A percentile compares a stretch with the other conserved stretches of the same genome.
Conservation (phyloP, 2,329 filamentous ascomycete genomes). For the Furcasterigmium sp. region DNA sequence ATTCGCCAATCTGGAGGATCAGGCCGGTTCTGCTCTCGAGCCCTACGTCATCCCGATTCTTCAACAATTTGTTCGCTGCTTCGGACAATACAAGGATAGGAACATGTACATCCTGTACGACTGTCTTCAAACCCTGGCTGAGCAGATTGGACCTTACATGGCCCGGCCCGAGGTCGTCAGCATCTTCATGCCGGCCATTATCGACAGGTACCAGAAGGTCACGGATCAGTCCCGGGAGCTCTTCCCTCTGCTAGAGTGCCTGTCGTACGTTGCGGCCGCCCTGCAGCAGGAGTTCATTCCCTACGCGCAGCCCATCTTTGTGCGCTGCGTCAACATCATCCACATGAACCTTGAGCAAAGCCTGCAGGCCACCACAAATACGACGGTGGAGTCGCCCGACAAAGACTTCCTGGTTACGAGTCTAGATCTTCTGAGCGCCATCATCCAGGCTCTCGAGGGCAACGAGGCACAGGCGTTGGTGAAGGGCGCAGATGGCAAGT, state of each 20-base stretch:
- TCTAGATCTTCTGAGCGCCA: slow-evolving; percentile 84
- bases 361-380: slow-evolving; percentile 63
- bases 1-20: slow-evolving; percentile 93
- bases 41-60: slow-evolving; percentile 89
- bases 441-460: slow-evolving; percentile 81
- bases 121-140: slow-evolving; percentile 93
- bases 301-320: slow-evolving; percentile 82
- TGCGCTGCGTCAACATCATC: slow-evolving; percentile 84
- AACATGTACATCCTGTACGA: slow-evolving; percentile 99
- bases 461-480: slow-evolving; percentile 73
- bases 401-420: slow-evolving; percentile 97
- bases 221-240: slow-evolving; percentile 86
- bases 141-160: slow-evolving; percentile 78
- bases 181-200: slow-evolving; percentile 87
- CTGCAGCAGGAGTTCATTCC: slow-evolving; percentile 77
- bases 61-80: slow-evolving; percentile 87
- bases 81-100: slow-evolving; percentile 92
- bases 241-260: slow-evolving; percentile 91
- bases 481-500: slow-evolving; percentile 67
- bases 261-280: slow-evolving; percentile 88
- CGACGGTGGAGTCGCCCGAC: slow-evolving; percentile 71
- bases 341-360: slow-evolving; percentile 84
- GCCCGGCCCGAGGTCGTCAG: slow-evolving; percentile 77
- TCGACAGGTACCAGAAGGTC: slow-evolving; percentile 81
- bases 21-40: slow-evolving; percentile 72